Base-by-base conservation (phyloP, 495 filamentous ascomycete genomes). In the Bathelium albidoporum region DNA sequence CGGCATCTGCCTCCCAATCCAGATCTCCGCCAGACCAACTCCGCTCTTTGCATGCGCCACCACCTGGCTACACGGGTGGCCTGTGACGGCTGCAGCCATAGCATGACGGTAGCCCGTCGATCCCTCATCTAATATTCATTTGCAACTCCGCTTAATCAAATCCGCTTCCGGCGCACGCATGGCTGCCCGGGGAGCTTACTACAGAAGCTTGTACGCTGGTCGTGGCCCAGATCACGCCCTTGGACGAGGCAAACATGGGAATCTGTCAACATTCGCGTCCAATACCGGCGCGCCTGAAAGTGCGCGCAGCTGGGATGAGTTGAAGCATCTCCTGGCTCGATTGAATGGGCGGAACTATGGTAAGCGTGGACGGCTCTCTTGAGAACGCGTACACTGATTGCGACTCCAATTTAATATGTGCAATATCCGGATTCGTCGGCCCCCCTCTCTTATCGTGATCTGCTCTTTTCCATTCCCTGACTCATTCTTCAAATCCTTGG, bases 51-150 rank as follows among this genome's bases (percentile, higher is more conserved):
- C 80, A 89, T 75, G 89, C 86, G 0, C 87, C 87, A 0, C 76
- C 90, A n/a, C 87, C 90, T 66, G 88, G 88, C 4, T 89, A 91
- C 69, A n/a, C n/a, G n/a, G n/a, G n/a, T n/a, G n/a, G n/a, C n/a
- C n/a, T n/a, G n/a, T n/a, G n/a, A n/a, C n/a, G 5, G 34, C 34
- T 39, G 34, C 34, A 39, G 22, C n/a, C 11, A 44, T 16, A 45
- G 32, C 22, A 39, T 60, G 58, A 32, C 32, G 58, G 34, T 29
- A 20, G 31, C 26, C 29, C 20, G 24, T 41, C 24, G 43, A 61
- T 29, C 59, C 29, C 26, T 29, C 36, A 61, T 61, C 34, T 39
- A n/a, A n/a, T n/a, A n/a, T n/a, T n/a, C n/a, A 24, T 28, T 22
- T 18, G 26, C 53, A 3, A 65, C 39, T 28, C 12, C 62, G 36